These are phyloP conservation scores for Penicillium mononematosum DNA, from an alignment of 495 filamentous ascomycete species.

Conservation along the genomic window DNA sequence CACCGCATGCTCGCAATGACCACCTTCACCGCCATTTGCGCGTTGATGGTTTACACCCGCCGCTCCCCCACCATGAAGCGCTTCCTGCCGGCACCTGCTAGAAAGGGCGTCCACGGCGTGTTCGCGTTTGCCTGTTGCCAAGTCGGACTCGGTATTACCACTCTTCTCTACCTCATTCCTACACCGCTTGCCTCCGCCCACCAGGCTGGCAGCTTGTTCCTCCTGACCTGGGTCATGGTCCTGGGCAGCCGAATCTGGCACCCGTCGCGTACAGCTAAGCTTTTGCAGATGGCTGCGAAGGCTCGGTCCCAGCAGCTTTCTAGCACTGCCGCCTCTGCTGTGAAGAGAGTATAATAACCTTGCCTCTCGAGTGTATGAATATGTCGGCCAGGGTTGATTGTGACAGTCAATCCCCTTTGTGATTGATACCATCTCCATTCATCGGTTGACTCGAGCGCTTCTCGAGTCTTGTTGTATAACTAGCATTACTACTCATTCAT, in stretches of 20 bases:
- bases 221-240: slow-evolving; percentile 78
- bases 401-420: slow-evolving; percentile 10
- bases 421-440: slow-evolving; percentile 34
- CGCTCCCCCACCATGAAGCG: slow-evolving; percentile 59
- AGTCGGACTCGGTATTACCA: slow-evolving; percentile 81
- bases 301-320: slow-evolving; percentile 34
- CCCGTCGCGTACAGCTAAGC: slow-evolving; percentile 48
- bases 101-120: slow-evolving; percentile 73
- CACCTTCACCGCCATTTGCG: slow-evolving; percentile 78
- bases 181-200: slow-evolving; percentile 84
- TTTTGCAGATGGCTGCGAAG: slow-evolving; percentile 47
- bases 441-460: not conserved
- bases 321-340: slow-evolving; percentile 25
- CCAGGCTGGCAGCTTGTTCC: slow-evolving; percentile 84
- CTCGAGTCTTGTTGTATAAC: slow-evolving; percentile 15
- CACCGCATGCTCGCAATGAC: slow-evolving; percentile 89
- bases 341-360: slow-evolving; percentile 30
- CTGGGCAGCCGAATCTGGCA: slow-evolving; percentile 64
- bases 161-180: slow-evolving; percentile 89
- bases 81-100: slow-evolving; percentile 61
- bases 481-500: slow-evolving; percentile 7
- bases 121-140: slow-evolving; percentile 81
- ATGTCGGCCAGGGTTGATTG: slow-evolving; percentile 13
- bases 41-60: slow-evolving; percentile 73
- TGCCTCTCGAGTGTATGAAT: slow-evolving; percentile 19